phyloP scores from a whole-genome alignment of 2,329 filamentous ascomycete species.

The Bipolaris oryzae region DNA sequence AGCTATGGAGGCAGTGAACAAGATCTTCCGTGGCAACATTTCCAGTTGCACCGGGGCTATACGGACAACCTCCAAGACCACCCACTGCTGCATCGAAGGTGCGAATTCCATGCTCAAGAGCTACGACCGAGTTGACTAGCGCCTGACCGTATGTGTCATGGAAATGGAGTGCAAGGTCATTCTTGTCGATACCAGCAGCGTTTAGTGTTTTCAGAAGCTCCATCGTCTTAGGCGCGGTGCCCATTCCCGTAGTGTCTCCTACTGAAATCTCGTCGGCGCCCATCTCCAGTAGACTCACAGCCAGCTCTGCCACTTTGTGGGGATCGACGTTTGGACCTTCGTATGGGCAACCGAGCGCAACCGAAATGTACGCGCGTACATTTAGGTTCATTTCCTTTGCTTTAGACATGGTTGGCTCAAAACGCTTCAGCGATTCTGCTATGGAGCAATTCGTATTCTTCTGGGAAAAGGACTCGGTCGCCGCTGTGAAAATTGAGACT shows the following conservation, averaged over 20 bases:
- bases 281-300: slow-evolving; percentile 74
- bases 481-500: slow-evolving; percentile 80
- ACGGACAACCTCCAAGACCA: slow-evolving; percentile 83
- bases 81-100: slow-evolving; percentile 82
- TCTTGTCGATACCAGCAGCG: slow-evolving; percentile 69
- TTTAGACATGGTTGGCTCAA: slow-evolving; percentile 71
- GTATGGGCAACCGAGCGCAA: slow-evolving; percentile 78
- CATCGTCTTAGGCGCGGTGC: slow-evolving; percentile 73
- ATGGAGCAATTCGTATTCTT: slow-evolving; percentile 85
- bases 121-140: slow-evolving; percentile 79
- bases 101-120: slow-evolving; percentile 76
- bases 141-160: slow-evolving; percentile 90
- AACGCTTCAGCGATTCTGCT: slow-evolving; percentile 72
- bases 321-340: slow-evolving; percentile 67
- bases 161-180: slow-evolving; percentile 81
- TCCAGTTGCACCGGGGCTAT: slow-evolving; percentile 82
- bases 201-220: slow-evolving; percentile 68
- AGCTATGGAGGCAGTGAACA: slow-evolving; percentile 74
- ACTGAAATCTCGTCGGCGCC: slow-evolving; percentile 90
- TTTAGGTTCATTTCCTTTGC: slow-evolving; percentile 69
- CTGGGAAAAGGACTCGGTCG: slow-evolving; percentile 79
- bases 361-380: slow-evolving; percentile 76
- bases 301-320: slow-evolving; percentile 65
- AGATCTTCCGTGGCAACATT: slow-evolving; percentile 87
- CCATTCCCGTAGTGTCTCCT: slow-evolving; percentile 90